These are phyloP conservation scores for Nannochloropsis gaditana DNA, from an alignment of 108 stramenopile genomes.

Conservation along the genomic window DNA sequence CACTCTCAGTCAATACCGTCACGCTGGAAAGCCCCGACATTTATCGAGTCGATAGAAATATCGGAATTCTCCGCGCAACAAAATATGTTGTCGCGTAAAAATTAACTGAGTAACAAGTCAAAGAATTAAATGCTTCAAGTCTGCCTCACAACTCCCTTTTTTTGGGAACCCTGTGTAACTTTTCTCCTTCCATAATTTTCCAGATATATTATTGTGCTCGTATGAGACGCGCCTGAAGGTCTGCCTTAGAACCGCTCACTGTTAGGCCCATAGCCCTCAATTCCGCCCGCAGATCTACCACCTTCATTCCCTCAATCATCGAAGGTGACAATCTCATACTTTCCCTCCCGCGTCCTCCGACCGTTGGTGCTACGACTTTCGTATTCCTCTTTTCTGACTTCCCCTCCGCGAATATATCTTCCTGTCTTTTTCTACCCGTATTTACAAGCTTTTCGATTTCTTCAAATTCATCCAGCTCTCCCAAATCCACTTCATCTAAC, in stretches of 20 bases:
- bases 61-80: too few species aligned
- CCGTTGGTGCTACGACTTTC: neutral
- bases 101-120: too few species aligned
- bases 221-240: conserved; percentile 38
- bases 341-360: neutral
- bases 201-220: neutral
- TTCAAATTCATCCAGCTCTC: neutral
- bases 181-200: neutral
- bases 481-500: conserved; percentile 16
- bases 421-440: neutral
- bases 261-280: conserved; percentile 37
- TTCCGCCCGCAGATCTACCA: conserved; percentile 45
- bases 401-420: neutral
- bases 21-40: too few species aligned
- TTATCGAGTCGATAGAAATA: too few species aligned
- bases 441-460: neutral
- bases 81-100: too few species aligned
- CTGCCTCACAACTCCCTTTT: too few species aligned
- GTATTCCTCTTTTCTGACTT: neutral
- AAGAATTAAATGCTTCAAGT: too few species aligned
- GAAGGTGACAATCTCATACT: neutral
- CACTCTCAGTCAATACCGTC: too few species aligned
- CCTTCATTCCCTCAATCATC: conserved; percentile 15
- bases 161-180: neutral
- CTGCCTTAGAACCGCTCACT: conserved; percentile 48